A percentile compares a stretch with the other conserved stretches of the same genome.
Conservation (phyloP, 768 basidiomycete genomes). For the Termitomyces sp. region DNA sequence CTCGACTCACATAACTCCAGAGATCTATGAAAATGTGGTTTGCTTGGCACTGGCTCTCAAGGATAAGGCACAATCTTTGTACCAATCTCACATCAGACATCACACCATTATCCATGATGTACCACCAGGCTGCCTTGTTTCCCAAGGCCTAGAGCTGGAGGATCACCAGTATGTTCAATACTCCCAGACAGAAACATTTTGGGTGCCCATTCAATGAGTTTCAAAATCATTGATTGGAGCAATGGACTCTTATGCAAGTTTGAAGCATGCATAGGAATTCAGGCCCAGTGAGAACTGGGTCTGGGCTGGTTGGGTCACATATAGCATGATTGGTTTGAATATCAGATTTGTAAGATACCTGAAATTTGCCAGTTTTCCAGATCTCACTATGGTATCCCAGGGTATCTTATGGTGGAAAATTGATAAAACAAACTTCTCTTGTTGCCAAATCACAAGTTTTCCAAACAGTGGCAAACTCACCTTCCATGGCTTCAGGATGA, state of each 20-base stretch:
- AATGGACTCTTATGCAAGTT: slow-evolving; percentile 21
- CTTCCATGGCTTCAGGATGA: no score
- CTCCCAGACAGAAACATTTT: no score
- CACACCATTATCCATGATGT: background rate
- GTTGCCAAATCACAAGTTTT: no score
- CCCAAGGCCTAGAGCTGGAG: slow-evolving; percentile 25
- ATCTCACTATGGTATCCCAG: no score
- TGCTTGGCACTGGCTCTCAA: background rate
- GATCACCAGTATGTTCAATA: slow-evolving; percentile 18
- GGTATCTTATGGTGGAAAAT: no score
- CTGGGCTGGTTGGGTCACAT: no score
- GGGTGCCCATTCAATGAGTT: background rate
- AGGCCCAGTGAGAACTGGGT: background rate
- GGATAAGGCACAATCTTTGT: background rate
- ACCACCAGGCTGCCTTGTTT: slow-evolving; percentile 4
- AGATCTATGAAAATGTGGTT: background rate
- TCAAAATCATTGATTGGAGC: slow-evolving; percentile 23
- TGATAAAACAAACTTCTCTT: no score
- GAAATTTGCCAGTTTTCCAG: no score
- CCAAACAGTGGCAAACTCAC: no score
- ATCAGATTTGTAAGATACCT: no score
- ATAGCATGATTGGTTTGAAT: no score
- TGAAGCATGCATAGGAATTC: slow-evolving; percentile 25
- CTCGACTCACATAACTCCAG: background rate
- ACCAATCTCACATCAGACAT: background rate